phyloP scores from a whole-genome alignment of 257 asterid species.

The Gardenia jasminoides region DNA sequence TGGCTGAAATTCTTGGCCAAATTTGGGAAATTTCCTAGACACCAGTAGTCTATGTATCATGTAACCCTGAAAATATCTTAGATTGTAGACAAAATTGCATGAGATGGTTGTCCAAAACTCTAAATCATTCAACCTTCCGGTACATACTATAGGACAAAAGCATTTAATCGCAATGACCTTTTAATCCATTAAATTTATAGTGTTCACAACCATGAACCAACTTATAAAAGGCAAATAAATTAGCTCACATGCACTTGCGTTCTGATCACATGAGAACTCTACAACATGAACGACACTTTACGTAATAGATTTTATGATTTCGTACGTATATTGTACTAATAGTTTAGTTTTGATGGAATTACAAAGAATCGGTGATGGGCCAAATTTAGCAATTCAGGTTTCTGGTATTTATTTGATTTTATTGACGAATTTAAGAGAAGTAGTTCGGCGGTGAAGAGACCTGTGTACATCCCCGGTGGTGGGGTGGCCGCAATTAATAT shows the following conservation, averaged over 20 bases:
- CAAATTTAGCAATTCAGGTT: background rate
- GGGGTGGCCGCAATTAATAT: background rate
- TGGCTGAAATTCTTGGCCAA: background rate
- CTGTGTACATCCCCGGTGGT: background rate
- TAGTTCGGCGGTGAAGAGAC: background rate
- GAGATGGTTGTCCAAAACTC: background rate
- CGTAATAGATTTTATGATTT: too few relatives aligned
- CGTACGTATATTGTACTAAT: too few relatives aligned
- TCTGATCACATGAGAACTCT: too few relatives aligned
- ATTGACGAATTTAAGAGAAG: background rate
- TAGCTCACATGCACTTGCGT: too few relatives aligned
- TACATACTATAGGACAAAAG: background rate
- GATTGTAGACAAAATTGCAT: background rate
- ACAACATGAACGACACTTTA: background rate
- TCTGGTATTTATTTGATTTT: too few relatives aligned
- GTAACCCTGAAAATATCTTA: background rate
- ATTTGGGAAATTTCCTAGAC: background rate
- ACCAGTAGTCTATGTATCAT: background rate
- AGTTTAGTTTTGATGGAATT: too few relatives aligned
- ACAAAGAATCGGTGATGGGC: background rate
- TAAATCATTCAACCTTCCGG: background rate
- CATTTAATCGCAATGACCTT: background rate
- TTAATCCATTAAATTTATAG: too few relatives aligned
- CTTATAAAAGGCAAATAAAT: too few relatives aligned
- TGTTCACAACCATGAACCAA: too few relatives aligned